These are phyloP conservation scores for Grosmannia serpens DNA, from an alignment of 2,329 filamentous ascomycete species.

Conservation along the genomic window DNA sequence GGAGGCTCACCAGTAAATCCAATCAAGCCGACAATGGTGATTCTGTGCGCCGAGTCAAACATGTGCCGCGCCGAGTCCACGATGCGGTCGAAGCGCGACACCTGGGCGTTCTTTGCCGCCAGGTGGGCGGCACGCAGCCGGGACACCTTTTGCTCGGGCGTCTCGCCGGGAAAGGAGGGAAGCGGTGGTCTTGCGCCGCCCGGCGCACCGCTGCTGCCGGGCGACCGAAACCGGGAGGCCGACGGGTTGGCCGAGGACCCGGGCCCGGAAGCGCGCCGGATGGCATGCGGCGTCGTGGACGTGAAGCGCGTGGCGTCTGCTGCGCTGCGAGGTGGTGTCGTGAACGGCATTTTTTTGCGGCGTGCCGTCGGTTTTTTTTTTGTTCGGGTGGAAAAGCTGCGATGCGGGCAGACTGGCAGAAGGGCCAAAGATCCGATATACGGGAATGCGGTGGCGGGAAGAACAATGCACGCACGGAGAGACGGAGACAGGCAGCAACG, in stretches of 20 bases:
- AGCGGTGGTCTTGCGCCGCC: constrained; percentile 5
- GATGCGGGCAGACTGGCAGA: neutral
- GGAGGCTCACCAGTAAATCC: constrained; percentile 41
- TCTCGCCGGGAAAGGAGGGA: constrained; percentile 33
- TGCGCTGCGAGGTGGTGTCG: constrained; percentile 47
- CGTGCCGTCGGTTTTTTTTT: too few relatives aligned
- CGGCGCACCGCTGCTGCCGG: neutral
- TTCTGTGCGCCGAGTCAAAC: constrained; percentile 44
- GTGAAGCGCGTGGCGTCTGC: constrained; percentile 74
- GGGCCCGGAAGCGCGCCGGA: constrained; percentile 39
- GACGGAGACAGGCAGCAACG: too few relatives aligned
- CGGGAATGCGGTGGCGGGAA: too few relatives aligned
- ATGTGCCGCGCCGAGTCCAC: constrained; percentile 36
- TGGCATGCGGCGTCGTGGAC: constrained; percentile 57
- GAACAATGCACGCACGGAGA: too few relatives aligned
- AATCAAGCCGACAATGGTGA: constrained; percentile 42
- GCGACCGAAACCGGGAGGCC: constrained; percentile 13
- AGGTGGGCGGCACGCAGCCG: constrained; percentile 56
- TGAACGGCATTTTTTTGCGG: constrained; percentile 6
- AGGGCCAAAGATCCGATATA: too few relatives aligned
- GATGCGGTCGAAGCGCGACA: constrained; percentile 40
- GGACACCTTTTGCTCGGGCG: constrained; percentile 57
- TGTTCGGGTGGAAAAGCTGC: neutral
- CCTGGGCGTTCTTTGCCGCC: constrained; percentile 48
- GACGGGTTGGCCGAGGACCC: constrained; percentile 3